These are phyloP conservation scores for Neurospora cerealis DNA, from an alignment of 495 filamentous ascomycete species.

Conservation along the genomic window DNA sequence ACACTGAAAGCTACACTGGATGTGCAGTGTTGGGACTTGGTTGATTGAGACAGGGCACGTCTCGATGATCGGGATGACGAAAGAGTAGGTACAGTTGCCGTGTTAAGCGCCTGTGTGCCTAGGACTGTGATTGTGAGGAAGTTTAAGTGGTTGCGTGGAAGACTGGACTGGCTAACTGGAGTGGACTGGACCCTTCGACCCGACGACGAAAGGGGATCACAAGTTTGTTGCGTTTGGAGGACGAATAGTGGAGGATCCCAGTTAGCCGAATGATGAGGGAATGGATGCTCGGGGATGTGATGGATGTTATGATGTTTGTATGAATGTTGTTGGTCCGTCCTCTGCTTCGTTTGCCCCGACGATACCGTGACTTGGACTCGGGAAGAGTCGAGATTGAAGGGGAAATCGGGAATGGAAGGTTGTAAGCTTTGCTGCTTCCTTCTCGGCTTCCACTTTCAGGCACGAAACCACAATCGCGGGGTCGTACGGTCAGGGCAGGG, in stretches of 20 bases:
- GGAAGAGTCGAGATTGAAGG: neutral
- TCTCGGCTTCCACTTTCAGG: neutral
- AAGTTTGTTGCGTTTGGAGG: neutral
- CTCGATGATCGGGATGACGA: neutral
- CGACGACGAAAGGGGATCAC: neutral
- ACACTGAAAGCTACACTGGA: neutral
- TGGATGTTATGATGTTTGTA: neutral
- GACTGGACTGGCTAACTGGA: neutral
- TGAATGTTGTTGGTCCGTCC: neutral
- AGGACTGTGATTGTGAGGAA: neutral
- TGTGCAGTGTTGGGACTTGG: neutral
- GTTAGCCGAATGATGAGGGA: neutral
- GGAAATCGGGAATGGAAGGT: neutral
- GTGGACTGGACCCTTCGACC: neutral
- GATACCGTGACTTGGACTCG: neutral
- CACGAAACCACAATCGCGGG: conserved; percentile 1
- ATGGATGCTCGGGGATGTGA: neutral
- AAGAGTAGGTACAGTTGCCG: neutral
- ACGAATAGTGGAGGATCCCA: neutral
- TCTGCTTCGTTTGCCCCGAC: neutral
- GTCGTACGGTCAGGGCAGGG: conserved; percentile 2
- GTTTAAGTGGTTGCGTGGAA: neutral
- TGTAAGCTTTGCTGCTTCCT: neutral
- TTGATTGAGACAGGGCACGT: neutral
- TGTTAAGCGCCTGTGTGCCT: neutral